A percentile compares a stretch with the other conserved stretches of the same genome.
phyloP scores from a whole-genome alignment of 2,329 filamentous ascomycete genomes.

The Ciborinia camelliae region DNA sequence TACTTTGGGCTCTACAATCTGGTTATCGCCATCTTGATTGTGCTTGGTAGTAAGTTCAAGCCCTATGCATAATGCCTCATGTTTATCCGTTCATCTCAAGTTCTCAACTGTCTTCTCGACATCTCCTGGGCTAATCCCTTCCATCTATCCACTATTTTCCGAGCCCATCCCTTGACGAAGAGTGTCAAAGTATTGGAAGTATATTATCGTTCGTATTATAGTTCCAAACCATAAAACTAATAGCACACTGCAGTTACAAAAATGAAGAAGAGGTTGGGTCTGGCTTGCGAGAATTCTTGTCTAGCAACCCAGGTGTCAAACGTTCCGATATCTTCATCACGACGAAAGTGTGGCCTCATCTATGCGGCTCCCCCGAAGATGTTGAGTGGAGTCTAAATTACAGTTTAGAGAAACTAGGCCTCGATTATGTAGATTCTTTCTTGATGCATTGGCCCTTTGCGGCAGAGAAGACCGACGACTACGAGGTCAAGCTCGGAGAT shows the following conservation, averaged over 20 bases:
- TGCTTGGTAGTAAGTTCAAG: slow-evolving; percentile 54
- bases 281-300: slow-evolving; percentile 70
- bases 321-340: slow-evolving; percentile 33
- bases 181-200: slow-evolving; percentile 1
- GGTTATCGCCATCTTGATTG: slow-evolving; percentile 68
- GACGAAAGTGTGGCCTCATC: slow-evolving; percentile 53
- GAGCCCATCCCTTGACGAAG: background rate
- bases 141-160: background rate
- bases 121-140: slow-evolving; percentile 29
- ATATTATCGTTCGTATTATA: background rate
- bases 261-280: slow-evolving; percentile 81
- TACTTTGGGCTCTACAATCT: slow-evolving; percentile 59
- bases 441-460: slow-evolving; percentile 79
- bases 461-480: slow-evolving; percentile 72
- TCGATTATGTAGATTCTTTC: slow-evolving; percentile 78
- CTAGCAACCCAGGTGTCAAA: slow-evolving; percentile 56
- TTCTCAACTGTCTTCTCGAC: slow-evolving; percentile 27
- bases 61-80: slow-evolving; percentile 9
- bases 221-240: slow-evolving; percentile 5
- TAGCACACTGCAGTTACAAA: slow-evolving; percentile 49
- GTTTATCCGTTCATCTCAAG: slow-evolving; percentile 1
- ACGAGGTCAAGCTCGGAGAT: slow-evolving; percentile 51
- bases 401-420: slow-evolving; percentile 66
- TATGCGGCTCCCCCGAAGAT: slow-evolving; percentile 55
- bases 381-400: slow-evolving; percentile 67